Conservation (phyloP, 2,329 filamentous ascomycete species). For the Cryoendolithus antarcticus region DNA sequence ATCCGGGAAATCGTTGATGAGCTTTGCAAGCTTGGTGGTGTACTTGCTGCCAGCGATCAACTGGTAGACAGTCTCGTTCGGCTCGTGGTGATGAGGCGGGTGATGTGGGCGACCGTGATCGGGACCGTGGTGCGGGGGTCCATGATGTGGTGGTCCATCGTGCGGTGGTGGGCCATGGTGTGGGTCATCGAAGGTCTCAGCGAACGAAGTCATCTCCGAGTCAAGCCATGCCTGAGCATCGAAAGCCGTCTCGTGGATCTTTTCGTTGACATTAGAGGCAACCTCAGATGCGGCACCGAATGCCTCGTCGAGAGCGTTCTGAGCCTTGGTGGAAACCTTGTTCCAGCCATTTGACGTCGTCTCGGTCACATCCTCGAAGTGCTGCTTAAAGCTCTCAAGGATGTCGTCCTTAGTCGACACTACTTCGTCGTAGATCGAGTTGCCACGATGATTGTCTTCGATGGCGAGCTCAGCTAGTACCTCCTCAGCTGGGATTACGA, state of each 20-base stretch:
- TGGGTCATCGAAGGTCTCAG: conserved; percentile 24
- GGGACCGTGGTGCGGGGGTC: conserved; percentile 17
- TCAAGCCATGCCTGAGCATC: conserved; percentile 37
- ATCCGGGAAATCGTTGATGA: conserved; percentile 61
- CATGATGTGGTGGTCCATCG: conserved; percentile 18
- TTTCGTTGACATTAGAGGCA: conserved; percentile 26
- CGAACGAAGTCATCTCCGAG: conserved; percentile 20
- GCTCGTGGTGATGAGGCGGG: conserved; percentile 31
- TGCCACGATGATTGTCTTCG: conserved; percentile 22
- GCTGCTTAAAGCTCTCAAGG: conserved; percentile 21
- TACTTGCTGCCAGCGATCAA: conserved; percentile 63
- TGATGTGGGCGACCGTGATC: conserved; percentile 22
- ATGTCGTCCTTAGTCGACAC: conserved; percentile 26
- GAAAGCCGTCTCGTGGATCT: conserved; percentile 31
- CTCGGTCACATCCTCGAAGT: conserved; percentile 17
- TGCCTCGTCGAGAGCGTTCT: conserved; percentile 32
- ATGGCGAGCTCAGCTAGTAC: conserved; percentile 32
- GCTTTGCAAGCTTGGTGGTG: conserved; percentile 62
- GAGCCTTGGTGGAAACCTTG: conserved; percentile 19
- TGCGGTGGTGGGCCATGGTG: conserved; percentile 13
- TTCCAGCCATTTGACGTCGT: conserved; percentile 17
- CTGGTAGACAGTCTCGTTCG: conserved; percentile 67
- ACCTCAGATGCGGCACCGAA: conserved; percentile 29
- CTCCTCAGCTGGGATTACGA: conserved; percentile 41
- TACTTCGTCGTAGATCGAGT: conserved; percentile 16